Evolutionary conservation across 208 protist species (phyloP).

Genomic region (Porcisia deanei): DNA sequence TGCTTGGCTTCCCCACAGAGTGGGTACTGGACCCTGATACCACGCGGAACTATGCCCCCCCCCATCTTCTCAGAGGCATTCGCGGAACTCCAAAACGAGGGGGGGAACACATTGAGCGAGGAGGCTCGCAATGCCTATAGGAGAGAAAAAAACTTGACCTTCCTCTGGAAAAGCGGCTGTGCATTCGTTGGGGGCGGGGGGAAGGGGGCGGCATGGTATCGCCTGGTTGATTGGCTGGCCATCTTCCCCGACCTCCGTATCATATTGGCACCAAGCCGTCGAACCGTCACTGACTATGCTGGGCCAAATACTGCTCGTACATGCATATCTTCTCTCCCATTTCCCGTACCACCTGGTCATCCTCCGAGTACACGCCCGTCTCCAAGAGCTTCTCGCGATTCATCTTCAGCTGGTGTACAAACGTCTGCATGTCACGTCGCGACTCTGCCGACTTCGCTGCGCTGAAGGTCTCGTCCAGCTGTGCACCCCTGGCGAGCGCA

Average conservation of each 20-base stretch:
- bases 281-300: slow-evolving; percentile 15
- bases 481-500: slow-evolving; percentile 30
- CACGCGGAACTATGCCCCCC: neutral
- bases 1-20: slow-evolving; percentile 4
- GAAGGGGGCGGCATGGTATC: neutral
- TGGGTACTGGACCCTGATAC: neutral
- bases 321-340: slow-evolving; percentile 86
- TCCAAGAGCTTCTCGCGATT: slow-evolving; percentile 83
- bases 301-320: slow-evolving; percentile 77
- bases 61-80: too few species aligned
- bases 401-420: slow-evolving; percentile 78
- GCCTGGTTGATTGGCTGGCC: neutral
- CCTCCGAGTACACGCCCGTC: slow-evolving; percentile 77
- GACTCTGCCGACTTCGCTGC: slow-evolving; percentile 32
- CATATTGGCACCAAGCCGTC: neutral
- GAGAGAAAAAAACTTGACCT: neutral
- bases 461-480: slow-evolving; percentile 8
- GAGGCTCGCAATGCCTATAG: neutral
- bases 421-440: slow-evolving; percentile 67
- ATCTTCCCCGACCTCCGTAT: neutral
- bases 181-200: slow-evolving; percentile 5
- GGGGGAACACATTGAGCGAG: neutral
- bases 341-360: slow-evolving; percentile 64
- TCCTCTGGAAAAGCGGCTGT: slow-evolving; percentile 1
- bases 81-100: neutral